Conservation (phyloP, 2,329 filamentous ascomycete species). For the Mycosphaerelloides madeirae region DNA sequence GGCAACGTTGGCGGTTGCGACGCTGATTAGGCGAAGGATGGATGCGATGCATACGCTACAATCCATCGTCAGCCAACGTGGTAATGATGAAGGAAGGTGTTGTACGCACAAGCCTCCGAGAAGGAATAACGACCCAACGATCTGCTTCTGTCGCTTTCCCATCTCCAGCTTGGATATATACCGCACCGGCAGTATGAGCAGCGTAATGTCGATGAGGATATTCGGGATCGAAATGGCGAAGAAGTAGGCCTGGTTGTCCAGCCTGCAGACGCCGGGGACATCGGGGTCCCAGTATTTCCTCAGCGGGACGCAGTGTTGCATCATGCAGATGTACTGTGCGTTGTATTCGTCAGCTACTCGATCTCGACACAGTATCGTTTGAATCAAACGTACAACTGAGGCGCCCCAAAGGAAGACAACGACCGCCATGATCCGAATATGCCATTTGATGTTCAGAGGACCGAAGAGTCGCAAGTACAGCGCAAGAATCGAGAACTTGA, state of each 20-base stretch:
- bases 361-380: too few species aligned
- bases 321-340: slow-evolving; percentile 3
- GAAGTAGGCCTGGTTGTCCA: background rate
- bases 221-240: background rate
- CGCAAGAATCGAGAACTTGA: slow-evolving; percentile 1
- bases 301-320: slow-evolving; percentile 1
- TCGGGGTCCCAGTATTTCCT: slow-evolving; percentile 1
- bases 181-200: background rate
- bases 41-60: too few species aligned
- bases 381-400: background rate
- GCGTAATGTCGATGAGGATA: background rate
- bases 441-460: background rate
- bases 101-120: too few species aligned
- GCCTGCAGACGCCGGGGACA: background rate
- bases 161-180: too few species aligned
- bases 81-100: too few species aligned
- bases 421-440: background rate
- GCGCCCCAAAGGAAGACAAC: background rate
- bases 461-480: background rate
- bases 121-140: too few species aligned
- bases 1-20: too few species aligned
- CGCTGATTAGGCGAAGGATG: too few species aligned
- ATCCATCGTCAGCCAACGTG: too few species aligned
- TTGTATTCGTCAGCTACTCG: too few species aligned
- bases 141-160: too few species aligned